Evolutionary conservation across 495 filamentous ascomycete species (phyloP), one percentile per base, ranked within the genome.

Genomic region (Penicillium herquei): DNA sequence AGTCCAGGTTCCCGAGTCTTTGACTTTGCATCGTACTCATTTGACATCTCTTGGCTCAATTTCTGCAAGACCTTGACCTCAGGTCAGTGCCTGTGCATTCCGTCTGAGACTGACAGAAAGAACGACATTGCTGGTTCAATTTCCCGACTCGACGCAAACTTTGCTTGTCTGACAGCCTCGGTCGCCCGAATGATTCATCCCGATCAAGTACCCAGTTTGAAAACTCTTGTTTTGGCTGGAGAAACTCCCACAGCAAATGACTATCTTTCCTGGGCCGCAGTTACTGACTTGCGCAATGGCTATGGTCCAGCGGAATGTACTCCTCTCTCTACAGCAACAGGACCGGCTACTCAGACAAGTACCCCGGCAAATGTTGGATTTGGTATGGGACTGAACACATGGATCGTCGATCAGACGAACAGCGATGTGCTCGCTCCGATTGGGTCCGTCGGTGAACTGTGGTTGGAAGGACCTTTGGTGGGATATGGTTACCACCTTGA

Each of bases 371-470:
- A n/a, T n/a, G n/a, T n/a, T n/a, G n/a, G n/a, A n/a, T n/a, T n/a
- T n/a, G n/a, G n/a, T n/a, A n/a, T n/a, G n/a, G n/a, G n/a, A n/a
- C n/a, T n/a, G n/a, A n/a, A n/a, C n/a, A n/a, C n/a, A n/a, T n/a
- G n/a, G n/a, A n/a, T n/a, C n/a, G n/a, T n/a, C n/a, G n/a, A n/a
- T n/a, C n/a, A n/a, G n/a, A n/a, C n/a, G n/a, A n/a, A n/a, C n/a
- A n/a, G n/a, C n/a, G n/a, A n/a, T n/a, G n/a, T n/a, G n/a, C n/a
- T n/a, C n/a, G n/a, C n/a, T n/a, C n/a, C n/a, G n/a, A n/a, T n/a
- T n/a, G n/a, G n/a, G n/a, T n/a, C n/a, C n/a, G 64, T 79, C 6
- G 83, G 83, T 9, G 83, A 86, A 59, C 64, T 85, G 37, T 46
- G 79, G n/a, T 67, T 86, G 39, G 76, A 80, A 61, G 52, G 81